Conservation (phyloP, 2,329 filamentous ascomycete species). For the Stemphylium vesicarium region DNA sequence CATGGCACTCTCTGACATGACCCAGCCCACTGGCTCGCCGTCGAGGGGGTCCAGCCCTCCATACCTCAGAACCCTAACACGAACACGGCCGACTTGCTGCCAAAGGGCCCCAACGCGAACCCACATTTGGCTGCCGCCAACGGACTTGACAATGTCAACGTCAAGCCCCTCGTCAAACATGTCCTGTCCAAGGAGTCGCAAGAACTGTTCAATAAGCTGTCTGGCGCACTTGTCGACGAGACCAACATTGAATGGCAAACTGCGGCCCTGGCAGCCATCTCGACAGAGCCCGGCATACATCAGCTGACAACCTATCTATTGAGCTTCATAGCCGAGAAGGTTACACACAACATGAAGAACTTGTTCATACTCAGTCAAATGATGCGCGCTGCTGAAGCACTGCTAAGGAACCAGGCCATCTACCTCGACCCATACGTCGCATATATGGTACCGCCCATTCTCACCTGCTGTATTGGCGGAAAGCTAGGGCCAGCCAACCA, state of each 20-base stretch:
- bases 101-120: conserved; percentile 89
- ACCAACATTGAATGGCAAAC: conserved; percentile 84
- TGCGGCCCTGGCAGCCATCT: conserved; percentile 83
- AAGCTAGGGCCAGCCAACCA: conserved; percentile 70
- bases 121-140: conserved; percentile 81
- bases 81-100: conserved; percentile 84
- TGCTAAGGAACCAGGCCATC: conserved; percentile 82
- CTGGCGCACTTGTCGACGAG: conserved; percentile 85
- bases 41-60: conserved; percentile 95
- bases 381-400: conserved; percentile 85
- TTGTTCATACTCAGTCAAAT: conserved; percentile 87
- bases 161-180: conserved; percentile 94
- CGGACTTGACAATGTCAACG: conserved; percentile 80
- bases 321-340: conserved; percentile 93
- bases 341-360: conserved; percentile 91
- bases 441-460: conserved; percentile 79
- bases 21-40: conserved; percentile 91
- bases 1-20: conserved; percentile 14
- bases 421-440: conserved; percentile 74
- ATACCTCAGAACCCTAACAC: conserved; percentile 96
- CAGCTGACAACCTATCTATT: conserved; percentile 97
- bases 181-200: conserved; percentile 95
- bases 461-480: conserved; percentile 88
- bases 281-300: conserved; percentile 89
- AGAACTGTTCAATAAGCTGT: conserved; percentile 96